Conservation (phyloP, 2,329 filamentous ascomycete genomes). For the Colletotrichum acutatum region DNA sequence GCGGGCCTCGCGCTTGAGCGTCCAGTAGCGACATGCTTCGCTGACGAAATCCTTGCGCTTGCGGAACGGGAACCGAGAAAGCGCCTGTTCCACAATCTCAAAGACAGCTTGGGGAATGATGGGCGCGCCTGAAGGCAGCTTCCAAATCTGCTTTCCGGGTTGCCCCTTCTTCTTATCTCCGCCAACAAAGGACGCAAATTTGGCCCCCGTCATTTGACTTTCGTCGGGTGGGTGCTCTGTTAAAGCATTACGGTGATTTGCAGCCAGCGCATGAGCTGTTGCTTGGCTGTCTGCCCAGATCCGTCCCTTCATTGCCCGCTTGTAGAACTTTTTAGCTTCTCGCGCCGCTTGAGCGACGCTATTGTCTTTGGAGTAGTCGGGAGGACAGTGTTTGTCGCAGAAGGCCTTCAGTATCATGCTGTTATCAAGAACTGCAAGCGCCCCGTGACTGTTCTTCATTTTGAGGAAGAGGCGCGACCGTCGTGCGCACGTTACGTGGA, state of each 20-base stretch:
- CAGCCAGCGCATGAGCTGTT: conserved; percentile 83
- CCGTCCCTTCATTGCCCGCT: conserved; percentile 85
- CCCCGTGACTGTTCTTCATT: conserved; percentile 93
- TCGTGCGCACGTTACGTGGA: conserved; percentile 95
- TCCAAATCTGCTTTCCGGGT: conserved; percentile 80
- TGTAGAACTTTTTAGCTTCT: conserved; percentile 90
- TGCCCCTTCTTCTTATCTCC: conserved; percentile 79
- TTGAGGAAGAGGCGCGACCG: conserved; percentile 88
- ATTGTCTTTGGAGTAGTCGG: conserved; percentile 89
- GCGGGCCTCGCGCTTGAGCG: conserved; percentile 91
- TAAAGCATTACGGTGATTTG: conserved; percentile 71
- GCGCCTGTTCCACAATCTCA: conserved; percentile 83
- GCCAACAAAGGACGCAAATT: conserved; percentile 78
- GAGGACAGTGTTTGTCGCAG: conserved; percentile 93
- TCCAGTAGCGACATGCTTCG: conserved; percentile 98
- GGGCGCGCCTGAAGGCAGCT: conserved; percentile 91
- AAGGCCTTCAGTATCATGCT: conserved; percentile 90
- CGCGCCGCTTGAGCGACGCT: conserved; percentile 82
- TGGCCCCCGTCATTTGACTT: conserved; percentile 84
- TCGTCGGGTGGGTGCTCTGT: conserved; percentile 82
- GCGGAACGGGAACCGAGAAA: conserved; percentile 81
- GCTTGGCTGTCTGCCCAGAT: conserved; percentile 93
- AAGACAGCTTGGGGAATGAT: conserved; percentile 92
- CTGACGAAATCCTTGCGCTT: conserved; percentile 93
- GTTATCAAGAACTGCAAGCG: conserved; percentile 80